Evolutionary conservation across 1,284 basidiomycete species (phyloP).

Genomic region (Malassezia japonica): DNA sequence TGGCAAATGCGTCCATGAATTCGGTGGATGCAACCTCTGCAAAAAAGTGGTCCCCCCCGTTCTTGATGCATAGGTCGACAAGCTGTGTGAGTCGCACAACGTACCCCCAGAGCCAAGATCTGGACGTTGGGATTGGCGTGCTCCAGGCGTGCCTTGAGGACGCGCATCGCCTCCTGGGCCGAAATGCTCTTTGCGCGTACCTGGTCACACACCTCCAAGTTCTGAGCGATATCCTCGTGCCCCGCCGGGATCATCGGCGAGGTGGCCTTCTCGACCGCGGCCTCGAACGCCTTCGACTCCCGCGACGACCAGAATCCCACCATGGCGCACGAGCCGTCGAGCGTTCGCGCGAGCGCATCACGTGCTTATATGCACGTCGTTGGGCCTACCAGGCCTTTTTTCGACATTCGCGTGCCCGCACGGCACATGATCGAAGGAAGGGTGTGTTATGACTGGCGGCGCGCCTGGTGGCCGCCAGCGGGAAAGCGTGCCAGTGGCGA

Average conservation of each 20-base stretch:
- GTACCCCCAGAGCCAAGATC: conserved; percentile 69
- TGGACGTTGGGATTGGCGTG: conserved; percentile 97
- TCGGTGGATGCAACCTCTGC: conserved; percentile 58
- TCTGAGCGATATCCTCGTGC: conserved; percentile 78
- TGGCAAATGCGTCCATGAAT: conserved; percentile 83
- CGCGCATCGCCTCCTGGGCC: conserved; percentile 77
- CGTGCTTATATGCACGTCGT: not conserved
- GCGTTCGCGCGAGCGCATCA: not conserved
- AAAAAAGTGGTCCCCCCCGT: conserved; percentile 87
- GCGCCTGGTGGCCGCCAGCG: not conserved
- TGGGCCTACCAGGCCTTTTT: not conserved
- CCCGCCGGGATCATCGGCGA: conserved; percentile 67
- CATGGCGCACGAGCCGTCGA: not conserved
- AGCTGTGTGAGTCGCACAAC: conserved; percentile 46
- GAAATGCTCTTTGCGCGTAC: conserved; percentile 77
- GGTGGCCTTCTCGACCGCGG: conserved; percentile 65
- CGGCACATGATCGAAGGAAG: not conserved
- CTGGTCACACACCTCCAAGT: conserved; percentile 92
- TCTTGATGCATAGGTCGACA: conserved; percentile 91
- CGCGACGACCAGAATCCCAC: conserved; percentile 6
- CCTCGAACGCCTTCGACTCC: conserved; percentile 1
- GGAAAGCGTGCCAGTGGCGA: conserved; percentile 4
- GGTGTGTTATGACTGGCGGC: not conserved
- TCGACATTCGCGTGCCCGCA: not conserved
- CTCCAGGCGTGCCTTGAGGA: conserved; percentile 73